Conservation (phyloP, 257 asterid genomes). For the Solanum clarkiae region DNA sequence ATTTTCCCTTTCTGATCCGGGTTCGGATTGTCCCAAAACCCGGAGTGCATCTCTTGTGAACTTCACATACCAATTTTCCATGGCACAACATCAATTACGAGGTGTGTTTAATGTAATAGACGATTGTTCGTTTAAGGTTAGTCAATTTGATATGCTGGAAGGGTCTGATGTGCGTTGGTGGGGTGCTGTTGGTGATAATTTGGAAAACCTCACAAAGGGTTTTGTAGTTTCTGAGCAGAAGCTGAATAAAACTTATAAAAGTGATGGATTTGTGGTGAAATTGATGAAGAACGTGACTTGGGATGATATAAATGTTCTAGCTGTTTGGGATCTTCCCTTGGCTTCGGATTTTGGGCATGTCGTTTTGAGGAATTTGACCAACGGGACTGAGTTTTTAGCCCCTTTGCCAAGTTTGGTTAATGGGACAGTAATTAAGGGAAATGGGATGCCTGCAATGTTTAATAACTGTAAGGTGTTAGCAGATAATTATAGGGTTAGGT, state of each 20-base stretch:
- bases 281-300: conserved; percentile 59
- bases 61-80: conserved; percentile 67
- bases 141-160: conserved; percentile 76
- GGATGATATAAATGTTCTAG: conserved; percentile 63
- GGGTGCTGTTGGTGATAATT: conserved; percentile 67
- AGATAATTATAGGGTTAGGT: conserved; percentile 63
- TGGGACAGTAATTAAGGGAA: conserved; percentile 1
- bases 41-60: conserved; percentile 39
- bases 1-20: conserved; percentile 44
- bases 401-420: background rate
- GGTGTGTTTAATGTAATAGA: conserved; percentile 55
- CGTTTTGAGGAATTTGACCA: conserved; percentile 24
- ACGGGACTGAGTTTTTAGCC: background rate
- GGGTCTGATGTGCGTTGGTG: conserved; percentile 92
- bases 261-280: conserved; percentile 51
- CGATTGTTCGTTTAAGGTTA: conserved; percentile 69
- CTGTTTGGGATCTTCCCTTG: conserved; percentile 79
- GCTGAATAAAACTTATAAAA: conserved; percentile 59
- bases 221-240: conserved; percentile 51
- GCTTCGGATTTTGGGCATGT: conserved; percentile 91
- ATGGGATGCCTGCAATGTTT: conserved; percentile 47
- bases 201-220: conserved; percentile 68
- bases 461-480: conserved; percentile 61
- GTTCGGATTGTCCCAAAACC: conserved; percentile 35
- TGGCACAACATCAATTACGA: conserved; percentile 96